These are phyloP conservation scores for Melampsora americana DNA, from an alignment of 1,284 basidiomycete species.

Conservation along the genomic window DNA sequence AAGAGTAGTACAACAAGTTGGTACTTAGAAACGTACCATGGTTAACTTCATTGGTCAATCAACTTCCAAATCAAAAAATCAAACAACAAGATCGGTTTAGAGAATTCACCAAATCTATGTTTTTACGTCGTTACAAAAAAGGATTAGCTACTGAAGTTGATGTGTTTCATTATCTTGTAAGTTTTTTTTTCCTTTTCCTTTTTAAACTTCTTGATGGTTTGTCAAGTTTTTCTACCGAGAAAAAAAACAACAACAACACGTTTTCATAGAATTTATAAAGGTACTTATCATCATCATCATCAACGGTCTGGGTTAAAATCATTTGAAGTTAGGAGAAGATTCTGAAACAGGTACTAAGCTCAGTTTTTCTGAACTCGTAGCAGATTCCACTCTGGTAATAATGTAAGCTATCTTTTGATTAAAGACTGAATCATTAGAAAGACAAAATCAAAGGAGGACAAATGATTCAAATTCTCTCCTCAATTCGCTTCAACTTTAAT, in stretches of 20 bases:
- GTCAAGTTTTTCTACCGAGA: no score
- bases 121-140: constrained; percentile 24
- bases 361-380: constrained; percentile 20
- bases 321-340: constrained; percentile 30
- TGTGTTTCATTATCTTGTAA: constrained; percentile 41
- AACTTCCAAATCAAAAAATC: constrained; percentile 16
- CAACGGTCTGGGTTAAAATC: not conserved
- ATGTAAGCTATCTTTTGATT: constrained; percentile 10
- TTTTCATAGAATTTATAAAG: no score
- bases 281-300: no score
- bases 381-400: constrained; percentile 31
- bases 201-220: not conserved
- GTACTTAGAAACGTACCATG: constrained; percentile 38
- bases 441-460: no score
- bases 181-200: constrained; percentile 14
- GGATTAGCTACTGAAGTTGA: constrained; percentile 25
- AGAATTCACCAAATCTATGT: constrained; percentile 37
- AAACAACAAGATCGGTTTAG: constrained; percentile 22
- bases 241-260: no score
- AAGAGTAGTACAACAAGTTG: constrained; percentile 41
- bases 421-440: not conserved
- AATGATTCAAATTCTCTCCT: no score
- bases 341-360: constrained; percentile 35
- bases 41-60: constrained; percentile 32
- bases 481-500: no score